Conservation (phyloP, 805 yeast species). For the Metschnikowia henanensis region DNA sequence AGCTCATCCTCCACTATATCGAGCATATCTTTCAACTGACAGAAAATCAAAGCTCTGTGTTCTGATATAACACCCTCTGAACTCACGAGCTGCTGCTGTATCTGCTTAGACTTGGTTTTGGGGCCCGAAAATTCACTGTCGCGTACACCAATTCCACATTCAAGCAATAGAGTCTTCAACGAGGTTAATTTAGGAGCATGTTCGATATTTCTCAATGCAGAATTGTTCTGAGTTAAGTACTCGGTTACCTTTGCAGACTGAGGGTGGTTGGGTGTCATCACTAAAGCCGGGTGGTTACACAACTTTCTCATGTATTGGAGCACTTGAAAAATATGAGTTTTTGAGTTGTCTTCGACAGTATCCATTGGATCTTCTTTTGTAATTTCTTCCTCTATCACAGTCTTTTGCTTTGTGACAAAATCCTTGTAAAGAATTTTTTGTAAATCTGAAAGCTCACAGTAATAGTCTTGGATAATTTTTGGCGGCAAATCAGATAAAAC, state of each 20-base stretch:
- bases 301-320: slow-evolving; percentile 95
- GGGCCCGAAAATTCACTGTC: slow-evolving; percentile 35
- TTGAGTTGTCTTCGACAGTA: slow-evolving; percentile 48
- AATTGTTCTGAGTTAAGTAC: slow-evolving; percentile 56
- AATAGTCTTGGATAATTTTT: slow-evolving; percentile 96
- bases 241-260: slow-evolving; percentile 66
- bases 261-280: slow-evolving; percentile 80
- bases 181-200: slow-evolving; percentile 93
- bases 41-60: slow-evolving; percentile 92
- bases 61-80: slow-evolving; percentile 80
- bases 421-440: slow-evolving; percentile 88
- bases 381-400: slow-evolving; percentile 64
- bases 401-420: slow-evolving; percentile 83
- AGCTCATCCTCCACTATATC: slow-evolving; percentile 94
- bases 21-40: slow-evolving; percentile 96
- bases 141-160: slow-evolving; percentile 83
- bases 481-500: slow-evolving; percentile 97
- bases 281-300: slow-evolving; percentile 95
- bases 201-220: slow-evolving; percentile 66
- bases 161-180: slow-evolving; percentile 72
- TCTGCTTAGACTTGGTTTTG: slow-evolving; percentile 26
- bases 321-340: slow-evolving; percentile 96
- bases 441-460: slow-evolving; percentile 90
- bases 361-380: slow-evolving; percentile 30
- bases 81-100: slow-evolving; percentile 38